Evolutionary conservation across 2,329 filamentous ascomycete species (phyloP), one percentile per base, ranked within the genome.

Genomic region (Juglanconis juglandina): DNA sequence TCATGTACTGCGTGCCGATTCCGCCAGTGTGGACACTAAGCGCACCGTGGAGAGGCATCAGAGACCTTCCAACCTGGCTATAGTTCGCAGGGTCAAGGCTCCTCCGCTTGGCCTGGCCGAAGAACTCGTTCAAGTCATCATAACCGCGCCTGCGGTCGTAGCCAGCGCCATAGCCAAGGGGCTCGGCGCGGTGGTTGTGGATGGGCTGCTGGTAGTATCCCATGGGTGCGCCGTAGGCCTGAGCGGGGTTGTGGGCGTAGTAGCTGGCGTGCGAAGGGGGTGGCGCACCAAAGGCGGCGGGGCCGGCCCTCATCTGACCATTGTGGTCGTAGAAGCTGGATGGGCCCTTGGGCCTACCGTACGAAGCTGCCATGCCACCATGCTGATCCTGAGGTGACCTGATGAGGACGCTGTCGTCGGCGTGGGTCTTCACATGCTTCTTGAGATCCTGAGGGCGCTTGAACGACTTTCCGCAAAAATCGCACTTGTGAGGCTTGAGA

Each of bases 401-500:
- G 33, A 83, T 78, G 47, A 87, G 80, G 46, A 96, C 91, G 47
- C 92, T 96, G 77, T 97, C 94, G 71, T 98, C 94, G 68, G 94
- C 94, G 73, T 98, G 94, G 4, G 94, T 98, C 87, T 98, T 99
- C 76, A 98, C 92, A 75, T 99, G 95, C 81, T 99, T 99, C 87
- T 99, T 98, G 70, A 99, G 76, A 80, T 99, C 95, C 79, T 99
- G 95, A 2, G 95, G 95, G 39, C 95, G 90, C 86, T 99, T 99
- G 84, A 99, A 99, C 1, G 93, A 93, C 81, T 99, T 99, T 73
- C 92, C 92, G 73, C 95, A 99, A 78, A 97, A 96, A 73, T 97
- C 93, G 76, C 95, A 99, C 78, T 97, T 98, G 81, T 99, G 95
- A 67, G 95, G 95, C 83, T 99, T 99, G 63, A 99, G 81, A 1